Percentiles rank a stretch among this genome's conserved stretches.
These are phyloP conservation scores for Tilletiopsis washingtonensis DNA, from an alignment of 1,284 basidiomycete genomes.

Conservation along the genomic window DNA sequence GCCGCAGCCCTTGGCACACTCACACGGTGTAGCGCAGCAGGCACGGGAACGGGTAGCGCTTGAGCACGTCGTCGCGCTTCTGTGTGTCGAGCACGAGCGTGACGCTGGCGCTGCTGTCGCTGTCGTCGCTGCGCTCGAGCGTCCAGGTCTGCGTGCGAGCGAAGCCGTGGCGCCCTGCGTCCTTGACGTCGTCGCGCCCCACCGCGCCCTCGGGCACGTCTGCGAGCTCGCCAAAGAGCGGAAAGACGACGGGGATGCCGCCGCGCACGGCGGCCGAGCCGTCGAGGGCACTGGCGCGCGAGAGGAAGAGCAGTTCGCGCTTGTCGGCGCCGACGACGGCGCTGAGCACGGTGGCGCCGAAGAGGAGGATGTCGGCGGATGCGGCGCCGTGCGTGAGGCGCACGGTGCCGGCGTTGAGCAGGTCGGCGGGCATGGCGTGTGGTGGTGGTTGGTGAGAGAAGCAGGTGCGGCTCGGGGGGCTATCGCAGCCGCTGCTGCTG, in stretches of 20 bases:
- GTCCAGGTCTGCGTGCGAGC: constrained; percentile 26
- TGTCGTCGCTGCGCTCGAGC: constrained; percentile 11
- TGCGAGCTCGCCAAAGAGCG: constrained; percentile 28
- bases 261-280: constrained; percentile 13
- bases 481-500: too few species aligned
- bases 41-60: constrained; percentile 17
- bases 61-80: constrained; percentile 15
- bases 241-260: constrained; percentile 39
- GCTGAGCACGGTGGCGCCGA: constrained; percentile 35
- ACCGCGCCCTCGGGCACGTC: constrained; percentile 19
- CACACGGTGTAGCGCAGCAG: constrained; percentile 22
- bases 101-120: constrained; percentile 17
- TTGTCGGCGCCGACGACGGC: constrained; percentile 2
- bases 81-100: constrained; percentile 18
- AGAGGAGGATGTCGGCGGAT: constrained; percentile 22
- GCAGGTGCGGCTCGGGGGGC: too few species aligned
- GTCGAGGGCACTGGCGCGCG: constrained; percentile 9
- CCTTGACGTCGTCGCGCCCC: constrained; percentile 15
- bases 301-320: background rate
- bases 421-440: too few species aligned
- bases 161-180: constrained; percentile 32
- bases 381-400: background rate
- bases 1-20: too few species aligned
- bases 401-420: too few species aligned
- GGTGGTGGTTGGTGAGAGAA: too few species aligned